These are phyloP conservation scores for Beverwykella pulmonaria DNA, from an alignment of 495 filamentous ascomycete genomes.

Conservation along the genomic window DNA sequence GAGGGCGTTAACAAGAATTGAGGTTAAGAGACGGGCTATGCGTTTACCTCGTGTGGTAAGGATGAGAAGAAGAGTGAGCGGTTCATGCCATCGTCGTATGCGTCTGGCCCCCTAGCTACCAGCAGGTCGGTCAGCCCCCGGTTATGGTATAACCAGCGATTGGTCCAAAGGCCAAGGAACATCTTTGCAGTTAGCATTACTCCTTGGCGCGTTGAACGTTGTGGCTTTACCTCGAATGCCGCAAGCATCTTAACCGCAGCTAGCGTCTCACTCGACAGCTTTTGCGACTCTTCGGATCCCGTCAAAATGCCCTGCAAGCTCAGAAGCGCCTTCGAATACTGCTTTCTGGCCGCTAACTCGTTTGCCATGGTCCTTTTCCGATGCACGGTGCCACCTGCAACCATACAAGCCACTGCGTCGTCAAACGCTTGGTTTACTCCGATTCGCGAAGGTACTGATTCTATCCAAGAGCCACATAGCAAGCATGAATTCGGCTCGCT, in stretches of 20 bases:
- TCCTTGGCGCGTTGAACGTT: not conserved
- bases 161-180: not conserved
- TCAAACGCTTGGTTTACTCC: not conserved
- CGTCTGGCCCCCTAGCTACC: not conserved
- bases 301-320: not conserved
- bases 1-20: not conserved
- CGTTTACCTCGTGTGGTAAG: not conserved
- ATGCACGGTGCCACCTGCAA: not conserved
- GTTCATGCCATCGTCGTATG: not conserved
- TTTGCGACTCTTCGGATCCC: not conserved
- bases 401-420: not conserved
- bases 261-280: not conserved
- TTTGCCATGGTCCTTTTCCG: not conserved
- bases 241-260: slow-evolving; percentile 5
- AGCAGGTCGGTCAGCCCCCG: slow-evolving; percentile 6
- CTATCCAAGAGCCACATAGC: slow-evolving; percentile 4
- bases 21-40: not conserved
- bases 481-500: not conserved
- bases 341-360: not conserved
- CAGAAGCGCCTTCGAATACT: slow-evolving; percentile 2
- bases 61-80: slow-evolving; percentile 3
- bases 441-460: not conserved
- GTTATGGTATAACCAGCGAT: not conserved
- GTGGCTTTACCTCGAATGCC: slow-evolving; percentile 3
- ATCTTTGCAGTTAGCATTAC: not conserved